phyloP scores from a whole-genome alignment of 495 filamentous ascomycete species.

The Diplogelasinospora grovesii region DNA sequence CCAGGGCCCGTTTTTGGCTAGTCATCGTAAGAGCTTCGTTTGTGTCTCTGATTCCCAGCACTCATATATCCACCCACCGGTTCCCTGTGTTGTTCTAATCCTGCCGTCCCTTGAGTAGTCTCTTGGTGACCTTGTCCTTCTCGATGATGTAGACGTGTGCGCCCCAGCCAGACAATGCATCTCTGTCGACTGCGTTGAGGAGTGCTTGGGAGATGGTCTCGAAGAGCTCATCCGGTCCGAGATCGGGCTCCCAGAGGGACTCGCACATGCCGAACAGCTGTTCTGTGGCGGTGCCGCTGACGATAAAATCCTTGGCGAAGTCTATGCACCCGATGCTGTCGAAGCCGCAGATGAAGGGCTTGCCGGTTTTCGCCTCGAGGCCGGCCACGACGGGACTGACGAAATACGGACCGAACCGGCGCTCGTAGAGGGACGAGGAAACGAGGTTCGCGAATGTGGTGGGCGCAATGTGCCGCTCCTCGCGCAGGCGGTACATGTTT shows the following conservation, averaged over 20 bases:
- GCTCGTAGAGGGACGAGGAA: constrained; percentile 82
- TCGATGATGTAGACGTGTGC: constrained; percentile 98
- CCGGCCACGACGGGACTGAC: constrained; percentile 91
- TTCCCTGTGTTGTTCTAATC: constrained; percentile 31
- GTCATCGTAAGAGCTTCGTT: too few relatives aligned
- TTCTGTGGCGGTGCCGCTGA: constrained; percentile 89
- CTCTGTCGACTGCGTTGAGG: constrained; percentile 90
- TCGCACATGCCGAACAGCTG: constrained; percentile 99
- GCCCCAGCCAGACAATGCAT: constrained; percentile 95
- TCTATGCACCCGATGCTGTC: constrained; percentile 99
- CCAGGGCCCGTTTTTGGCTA: too few relatives aligned
- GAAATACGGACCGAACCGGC: constrained; percentile 92
- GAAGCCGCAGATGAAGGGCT: constrained; percentile 98
- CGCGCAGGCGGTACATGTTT: constrained; percentile 98
- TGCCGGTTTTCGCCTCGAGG: constrained; percentile 81
- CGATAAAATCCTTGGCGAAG: constrained; percentile 98
- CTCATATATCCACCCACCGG: not conserved
- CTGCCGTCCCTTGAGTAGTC: constrained; percentile 82
- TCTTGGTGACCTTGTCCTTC: constrained; percentile 99
- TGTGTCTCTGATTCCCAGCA: not conserved
- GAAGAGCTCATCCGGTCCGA: constrained; percentile 95
- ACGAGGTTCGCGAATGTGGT: constrained; percentile 95
- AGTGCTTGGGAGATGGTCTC: constrained; percentile 98
- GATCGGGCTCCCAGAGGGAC: constrained; percentile 93
- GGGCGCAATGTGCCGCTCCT: constrained; percentile 92